Percentiles rank a stretch among this genome's conserved stretches.
Conservation (phyloP, 176 grass and related monocot genomes). For the Tuctoria greenei region DNA sequence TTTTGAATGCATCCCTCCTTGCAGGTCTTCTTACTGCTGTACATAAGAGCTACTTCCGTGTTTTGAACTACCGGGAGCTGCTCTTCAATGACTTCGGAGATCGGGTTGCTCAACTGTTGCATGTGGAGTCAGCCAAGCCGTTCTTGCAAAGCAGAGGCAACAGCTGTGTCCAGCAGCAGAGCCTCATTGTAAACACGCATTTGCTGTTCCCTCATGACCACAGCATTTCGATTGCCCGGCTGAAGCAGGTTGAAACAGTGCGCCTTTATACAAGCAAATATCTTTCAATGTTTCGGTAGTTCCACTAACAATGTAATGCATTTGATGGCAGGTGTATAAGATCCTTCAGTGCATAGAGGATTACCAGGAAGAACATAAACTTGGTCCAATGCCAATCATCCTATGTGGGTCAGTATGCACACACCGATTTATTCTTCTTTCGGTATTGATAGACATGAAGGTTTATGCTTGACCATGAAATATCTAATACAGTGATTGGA, state of each 20-base stretch:
- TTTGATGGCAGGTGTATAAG: constrained; percentile 69
- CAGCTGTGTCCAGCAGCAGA: constrained; percentile 59
- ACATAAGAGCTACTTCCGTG: constrained; percentile 51
- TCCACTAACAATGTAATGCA: constrained; percentile 15
- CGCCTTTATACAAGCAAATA: constrained; percentile 13
- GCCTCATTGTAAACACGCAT: constrained; percentile 83
- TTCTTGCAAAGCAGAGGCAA: constrained; percentile 53
- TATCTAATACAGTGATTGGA: constrained; percentile 74
- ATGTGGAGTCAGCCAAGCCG: constrained; percentile 60
- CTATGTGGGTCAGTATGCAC: constrained; percentile 74
- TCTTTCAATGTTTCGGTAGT: not conserved
- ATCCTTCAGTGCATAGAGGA: constrained; percentile 79
- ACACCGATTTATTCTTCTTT: constrained; percentile 2
- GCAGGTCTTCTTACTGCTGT: constrained; percentile 67
- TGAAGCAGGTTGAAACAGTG: constrained; percentile 69
- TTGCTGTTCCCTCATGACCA: constrained; percentile 91
- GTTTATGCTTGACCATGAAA: constrained; percentile 1
- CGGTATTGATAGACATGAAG: not conserved
- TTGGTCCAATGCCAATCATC: constrained; percentile 75
- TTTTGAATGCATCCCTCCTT: no score
- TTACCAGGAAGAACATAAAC: constrained; percentile 86
- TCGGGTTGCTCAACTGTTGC: constrained; percentile 85
- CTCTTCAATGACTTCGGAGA: constrained; percentile 95
- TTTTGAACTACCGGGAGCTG: constrained; percentile 63
- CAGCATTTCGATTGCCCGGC: constrained; percentile 71